Percentiles rank a stretch among this genome's conserved stretches.
Evolutionary conservation across 805 yeast genomes (phyloP).

Genomic region (Ogataea ganodermae): DNA sequence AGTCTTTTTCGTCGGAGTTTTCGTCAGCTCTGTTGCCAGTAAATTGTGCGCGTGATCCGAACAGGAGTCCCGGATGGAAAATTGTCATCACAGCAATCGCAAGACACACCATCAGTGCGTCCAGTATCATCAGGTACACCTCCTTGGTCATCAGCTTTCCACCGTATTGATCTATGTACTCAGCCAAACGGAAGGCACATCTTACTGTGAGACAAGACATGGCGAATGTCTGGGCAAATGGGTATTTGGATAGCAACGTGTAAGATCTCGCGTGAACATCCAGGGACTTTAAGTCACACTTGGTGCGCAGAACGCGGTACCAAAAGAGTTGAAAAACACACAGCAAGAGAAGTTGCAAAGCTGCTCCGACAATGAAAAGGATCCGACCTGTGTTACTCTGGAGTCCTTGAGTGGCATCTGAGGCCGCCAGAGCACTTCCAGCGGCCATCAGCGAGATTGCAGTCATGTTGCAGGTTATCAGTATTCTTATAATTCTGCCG

Average conservation of each 20-base stretch:
- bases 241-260: slow-evolving; percentile 47
- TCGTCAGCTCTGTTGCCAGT: no score
- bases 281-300: no score
- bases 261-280: no score
- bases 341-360: slow-evolving; percentile 72
- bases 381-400: neutral
- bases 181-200: slow-evolving; percentile 71
- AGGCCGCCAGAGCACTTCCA: slow-evolving; percentile 62
- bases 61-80: slow-evolving; percentile 65
- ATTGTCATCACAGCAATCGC: slow-evolving; percentile 49
- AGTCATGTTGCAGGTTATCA: slow-evolving; percentile 63
- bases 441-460: slow-evolving; percentile 66
- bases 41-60: no score
- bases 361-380: slow-evolving; percentile 52
- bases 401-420: neutral
- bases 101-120: slow-evolving; percentile 60
- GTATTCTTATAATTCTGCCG: slow-evolving; percentile 34
- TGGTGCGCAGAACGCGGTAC: slow-evolving; percentile 52
- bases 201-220: slow-evolving; percentile 59
- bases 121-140: slow-evolving; percentile 57
- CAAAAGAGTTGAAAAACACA: slow-evolving; percentile 53
- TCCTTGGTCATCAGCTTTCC: slow-evolving; percentile 66
- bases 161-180: slow-evolving; percentile 70
- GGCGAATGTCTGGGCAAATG: slow-evolving; percentile 40
- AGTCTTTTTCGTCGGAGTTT: no score